Base-by-base conservation (phyloP, 1,139 yeast species). In the Protomyces pachydermus region DNA sequence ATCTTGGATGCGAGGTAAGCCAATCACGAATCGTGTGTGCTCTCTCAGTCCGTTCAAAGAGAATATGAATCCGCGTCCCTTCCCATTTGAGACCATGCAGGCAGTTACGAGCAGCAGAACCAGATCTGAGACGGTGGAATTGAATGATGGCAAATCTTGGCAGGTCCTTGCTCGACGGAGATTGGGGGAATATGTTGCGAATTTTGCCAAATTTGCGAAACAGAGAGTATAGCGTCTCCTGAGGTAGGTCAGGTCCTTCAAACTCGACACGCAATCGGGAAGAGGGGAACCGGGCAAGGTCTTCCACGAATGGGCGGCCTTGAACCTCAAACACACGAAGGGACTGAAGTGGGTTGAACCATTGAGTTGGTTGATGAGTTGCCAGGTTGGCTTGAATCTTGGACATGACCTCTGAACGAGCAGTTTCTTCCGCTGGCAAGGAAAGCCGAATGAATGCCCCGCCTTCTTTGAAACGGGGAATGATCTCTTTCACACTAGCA, bases 251-350 rank as follows among this genome's bases (percentile, higher is more conserved):
- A 23, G 67, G 67, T 6, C 86, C 80, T 68, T 87, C 91, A 72
- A 86, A 91, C 46, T 81, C 80, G 2, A 91, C 85, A 65, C 82
- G 81, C 42, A 93, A 75, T 25, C 80, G 79, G 12, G 80, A 76
- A 66, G 87, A 84, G 9, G 96, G 95, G 68, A 81, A 82, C 68
- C 97, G 78, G 72, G 55, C 55, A 16, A 93, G 79, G 73, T 93
- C 98, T 75, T 93, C 98, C 68, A 93, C 88, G 97, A 98, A 93
- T 0, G 98, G 98, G 0, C 84, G 80, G 66, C 98, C 98, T 69
- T 87, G 86, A 0, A 95, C 98, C 0, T 88, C 84, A 80, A 87
- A 64, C 78, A 87, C 71, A 76, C 74, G 75, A 84, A 80, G 72
- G 74, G 76, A 64, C 74, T 78, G 66, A 71, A 74, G 68, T 68